phyloP scores from a whole-genome alignment of 441 rosid genomes.

The Manihot esculenta region DNA sequence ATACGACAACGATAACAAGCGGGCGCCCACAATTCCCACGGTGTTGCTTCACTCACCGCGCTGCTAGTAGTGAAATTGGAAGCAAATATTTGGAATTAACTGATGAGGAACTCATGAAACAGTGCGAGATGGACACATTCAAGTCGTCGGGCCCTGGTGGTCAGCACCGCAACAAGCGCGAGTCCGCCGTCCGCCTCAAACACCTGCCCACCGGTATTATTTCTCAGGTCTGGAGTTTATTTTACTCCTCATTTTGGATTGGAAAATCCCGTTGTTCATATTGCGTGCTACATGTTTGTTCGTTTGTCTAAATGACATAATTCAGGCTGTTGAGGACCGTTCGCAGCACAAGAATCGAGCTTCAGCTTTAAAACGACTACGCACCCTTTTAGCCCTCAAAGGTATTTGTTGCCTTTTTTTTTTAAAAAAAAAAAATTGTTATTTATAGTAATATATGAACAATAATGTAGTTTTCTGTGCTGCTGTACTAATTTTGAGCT shows the following conservation, averaged over 20 bases:
- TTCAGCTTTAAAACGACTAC: slow-evolving; percentile 79
- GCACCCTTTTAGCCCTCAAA: slow-evolving; percentile 71
- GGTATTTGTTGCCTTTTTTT: slow-evolving; percentile 32
- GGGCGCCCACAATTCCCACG: not conserved
- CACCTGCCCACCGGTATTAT: slow-evolving; percentile 81
- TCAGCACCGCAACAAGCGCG: slow-evolving; percentile 97
- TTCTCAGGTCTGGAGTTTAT: slow-evolving; percentile 50
- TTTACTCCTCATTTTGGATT: not conserved
- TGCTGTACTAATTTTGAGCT: slow-evolving; percentile 14
- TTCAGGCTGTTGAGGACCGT: slow-evolving; percentile 75
- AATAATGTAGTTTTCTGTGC: not conserved
- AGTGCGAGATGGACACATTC: slow-evolving; percentile 68
- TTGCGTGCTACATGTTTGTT: slow-evolving; percentile 18
- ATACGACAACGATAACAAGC: not conserved
- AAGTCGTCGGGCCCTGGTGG: slow-evolving; percentile 95
- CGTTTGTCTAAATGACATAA: slow-evolving; percentile 6
- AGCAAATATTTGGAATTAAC: slow-evolving; percentile 45
- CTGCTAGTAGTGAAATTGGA: not conserved
- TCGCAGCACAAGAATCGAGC: slow-evolving; percentile 94
- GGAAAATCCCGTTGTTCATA: no score
- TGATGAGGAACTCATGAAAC: slow-evolving; percentile 76
- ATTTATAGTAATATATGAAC: not conserved
- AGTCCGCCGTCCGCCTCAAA: slow-evolving; percentile 88
- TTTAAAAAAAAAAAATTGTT: no score
- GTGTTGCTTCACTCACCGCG: slow-evolving; percentile 5